Evolutionary conservation across 2,329 filamentous ascomycete genomes (phyloP).

Genomic region (Achaetomium macrosporum): DNA sequence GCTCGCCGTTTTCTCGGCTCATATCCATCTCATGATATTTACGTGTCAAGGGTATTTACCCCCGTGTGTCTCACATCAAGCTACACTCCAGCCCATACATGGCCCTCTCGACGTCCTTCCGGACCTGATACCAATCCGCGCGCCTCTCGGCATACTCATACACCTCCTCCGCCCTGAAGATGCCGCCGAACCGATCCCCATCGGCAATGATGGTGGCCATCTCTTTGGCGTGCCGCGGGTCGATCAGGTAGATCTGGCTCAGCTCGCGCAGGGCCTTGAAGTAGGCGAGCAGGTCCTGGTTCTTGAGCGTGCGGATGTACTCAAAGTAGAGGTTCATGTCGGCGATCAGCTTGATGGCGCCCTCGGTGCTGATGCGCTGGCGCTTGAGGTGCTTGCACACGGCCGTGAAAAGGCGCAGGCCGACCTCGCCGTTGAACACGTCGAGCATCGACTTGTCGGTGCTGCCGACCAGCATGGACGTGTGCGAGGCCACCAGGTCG

Average conservation of each 20-base stretch:
- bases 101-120: slow-evolving; percentile 81
- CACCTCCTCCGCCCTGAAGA: slow-evolving; percentile 93
- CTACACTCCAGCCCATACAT: slow-evolving; percentile 94
- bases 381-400: slow-evolving; percentile 97
- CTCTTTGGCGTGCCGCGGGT: slow-evolving; percentile 80
- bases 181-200: slow-evolving; percentile 78
- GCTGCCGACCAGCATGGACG: slow-evolving; percentile 85
- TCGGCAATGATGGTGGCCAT: slow-evolving; percentile 94
- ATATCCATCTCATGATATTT: neutral
- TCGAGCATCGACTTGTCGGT: slow-evolving; percentile 98
- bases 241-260: slow-evolving; percentile 92
- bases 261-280: slow-evolving; percentile 89
- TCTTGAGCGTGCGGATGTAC: slow-evolving; percentile 75
- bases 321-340: slow-evolving; percentile 93
- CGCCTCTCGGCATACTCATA: slow-evolving; percentile 93
- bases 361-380: slow-evolving; percentile 83
- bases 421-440: slow-evolving; percentile 97
- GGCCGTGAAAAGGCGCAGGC: slow-evolving; percentile 81
- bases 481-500: slow-evolving; percentile 80
- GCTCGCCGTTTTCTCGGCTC: neutral
- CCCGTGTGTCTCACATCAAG: slow-evolving; percentile 65
- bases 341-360: slow-evolving; percentile 86
- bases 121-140: slow-evolving; percentile 92
- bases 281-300: slow-evolving; percentile 79
- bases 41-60: neutral